Percentiles rank a stretch among this genome's conserved stretches.
Evolutionary conservation across 441 rosid species (phyloP).

Genomic region (Geranium incanum): DNA sequence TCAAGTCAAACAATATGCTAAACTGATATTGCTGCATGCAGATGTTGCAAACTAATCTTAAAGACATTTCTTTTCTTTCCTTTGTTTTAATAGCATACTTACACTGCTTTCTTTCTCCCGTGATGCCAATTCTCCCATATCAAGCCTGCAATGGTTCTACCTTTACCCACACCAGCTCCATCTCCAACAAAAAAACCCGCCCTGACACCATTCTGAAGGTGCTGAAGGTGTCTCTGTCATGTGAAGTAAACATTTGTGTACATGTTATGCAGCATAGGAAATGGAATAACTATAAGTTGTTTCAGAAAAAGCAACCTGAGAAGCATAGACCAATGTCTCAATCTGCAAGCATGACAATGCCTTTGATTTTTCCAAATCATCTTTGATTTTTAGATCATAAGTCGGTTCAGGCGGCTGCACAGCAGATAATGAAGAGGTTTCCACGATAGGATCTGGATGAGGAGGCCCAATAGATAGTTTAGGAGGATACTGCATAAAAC

Average conservation of each 20-base stretch:
- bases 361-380: conserved; percentile 60
- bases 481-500: conserved; percentile 63
- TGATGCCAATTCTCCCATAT: conserved; percentile 95
- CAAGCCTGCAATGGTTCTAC: conserved; percentile 92
- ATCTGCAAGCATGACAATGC: conserved; percentile 96
- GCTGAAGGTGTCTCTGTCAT: conserved; percentile 84
- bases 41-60: conserved; percentile 16
- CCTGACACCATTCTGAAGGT: conserved; percentile 75
- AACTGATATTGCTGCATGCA: conserved; percentile 5
- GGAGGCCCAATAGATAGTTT: conserved; percentile 88
- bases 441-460: conserved; percentile 96
- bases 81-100: conserved; percentile 25
- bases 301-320: conserved; percentile 59
- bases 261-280: conserved; percentile 18
- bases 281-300: conserved; percentile 22
- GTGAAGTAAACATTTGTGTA: conserved; percentile 26
- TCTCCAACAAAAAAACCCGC: conserved; percentile 98
- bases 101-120: conserved; percentile 80
- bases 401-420: conserved; percentile 95
- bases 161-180: conserved; percentile 99
- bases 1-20: background rate
- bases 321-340: conserved; percentile 95
- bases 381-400: conserved; percentile 66
- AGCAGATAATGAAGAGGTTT: conserved; percentile 93
- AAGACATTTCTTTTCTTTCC: background rate